phyloP scores from a whole-genome alignment of 371 early-diverging fungal genomes.

The Syncephalastrum monosporum region DNA sequence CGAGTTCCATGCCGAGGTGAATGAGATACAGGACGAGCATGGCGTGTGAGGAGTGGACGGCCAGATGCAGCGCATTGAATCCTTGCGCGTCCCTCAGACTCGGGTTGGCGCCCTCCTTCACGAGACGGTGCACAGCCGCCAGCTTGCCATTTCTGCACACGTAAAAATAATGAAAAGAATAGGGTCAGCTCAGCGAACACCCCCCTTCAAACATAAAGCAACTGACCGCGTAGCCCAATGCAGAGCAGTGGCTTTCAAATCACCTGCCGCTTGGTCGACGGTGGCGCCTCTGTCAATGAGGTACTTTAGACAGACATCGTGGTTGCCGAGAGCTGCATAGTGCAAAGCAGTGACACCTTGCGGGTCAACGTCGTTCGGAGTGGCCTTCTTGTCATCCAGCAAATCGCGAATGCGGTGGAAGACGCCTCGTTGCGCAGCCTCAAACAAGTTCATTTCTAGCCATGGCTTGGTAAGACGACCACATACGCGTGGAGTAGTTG shows the following conservation, averaged over 20 bases:
- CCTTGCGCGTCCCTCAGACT: conserved; percentile 79
- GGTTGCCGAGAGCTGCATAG: conserved; percentile 80
- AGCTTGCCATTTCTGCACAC: conserved; percentile 66
- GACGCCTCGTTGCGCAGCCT: conserved; percentile 72
- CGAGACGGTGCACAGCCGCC: conserved; percentile 68
- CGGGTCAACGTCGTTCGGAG: conserved; percentile 56
- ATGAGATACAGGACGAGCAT: conserved; percentile 74
- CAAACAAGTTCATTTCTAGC: conserved; percentile 45
- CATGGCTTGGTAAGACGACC: not conserved
- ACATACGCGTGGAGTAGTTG: not conserved
- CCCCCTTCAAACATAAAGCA: not conserved
- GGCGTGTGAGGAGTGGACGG: conserved; percentile 84
- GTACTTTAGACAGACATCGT: conserved; percentile 70
- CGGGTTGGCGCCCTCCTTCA: conserved; percentile 79
- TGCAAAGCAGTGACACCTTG: conserved; percentile 76
- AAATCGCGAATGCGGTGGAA: conserved; percentile 50
- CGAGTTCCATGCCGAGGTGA: conserved; percentile 69
- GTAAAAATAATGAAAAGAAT: not conserved
- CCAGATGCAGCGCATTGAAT: conserved; percentile 87
- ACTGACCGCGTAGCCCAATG: conserved; percentile 83
- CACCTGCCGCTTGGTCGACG: conserved; percentile 76
- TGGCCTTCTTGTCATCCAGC: conserved; percentile 49
- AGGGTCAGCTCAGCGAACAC: not conserved
- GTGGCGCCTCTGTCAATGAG: conserved; percentile 81
- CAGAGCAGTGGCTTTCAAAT: conserved; percentile 80